These are phyloP conservation scores for Trifolium repens DNA, from an alignment of 306 rosid genomes.

Conservation along the genomic window DNA sequence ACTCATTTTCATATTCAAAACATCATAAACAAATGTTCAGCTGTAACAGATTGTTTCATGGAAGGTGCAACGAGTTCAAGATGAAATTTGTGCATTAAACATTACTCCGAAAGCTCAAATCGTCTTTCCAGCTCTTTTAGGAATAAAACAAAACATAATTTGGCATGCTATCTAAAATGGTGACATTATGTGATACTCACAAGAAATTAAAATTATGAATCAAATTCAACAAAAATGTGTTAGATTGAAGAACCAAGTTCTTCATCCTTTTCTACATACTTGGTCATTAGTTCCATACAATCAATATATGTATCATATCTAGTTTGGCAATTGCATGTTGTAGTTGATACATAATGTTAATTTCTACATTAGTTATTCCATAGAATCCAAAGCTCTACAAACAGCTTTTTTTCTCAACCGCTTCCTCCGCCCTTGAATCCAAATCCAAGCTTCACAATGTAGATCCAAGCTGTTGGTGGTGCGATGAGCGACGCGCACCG, in stretches of 20 bases:
- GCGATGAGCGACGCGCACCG: too few relatives aligned
- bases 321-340: not conserved
- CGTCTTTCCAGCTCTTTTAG: conserved; percentile 17
- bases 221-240: not conserved
- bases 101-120: not conserved
- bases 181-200: conserved; percentile 12
- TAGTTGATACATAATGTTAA: not conserved
- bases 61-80: conserved; percentile 32
- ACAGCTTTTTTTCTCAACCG: too few relatives aligned
- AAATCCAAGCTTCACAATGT: too few relatives aligned
- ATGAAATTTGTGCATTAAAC: conserved; percentile 35
- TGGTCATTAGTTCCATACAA: not conserved
- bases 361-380: not conserved
- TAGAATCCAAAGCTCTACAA: too few relatives aligned
- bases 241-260: conserved; percentile 16
- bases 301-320: not conserved
- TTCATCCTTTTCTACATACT: not conserved
- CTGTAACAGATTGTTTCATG: conserved; percentile 18
- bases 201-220: not conserved
- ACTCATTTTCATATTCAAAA: conserved; percentile 16
- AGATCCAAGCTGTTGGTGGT: too few relatives aligned
- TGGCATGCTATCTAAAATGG: not conserved
- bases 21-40: conserved; percentile 28
- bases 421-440: too few relatives aligned
- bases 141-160: conserved; percentile 7